phyloP scores from a whole-genome alignment of 495 filamentous ascomycete species.

The Cairneyella variabilis region DNA sequence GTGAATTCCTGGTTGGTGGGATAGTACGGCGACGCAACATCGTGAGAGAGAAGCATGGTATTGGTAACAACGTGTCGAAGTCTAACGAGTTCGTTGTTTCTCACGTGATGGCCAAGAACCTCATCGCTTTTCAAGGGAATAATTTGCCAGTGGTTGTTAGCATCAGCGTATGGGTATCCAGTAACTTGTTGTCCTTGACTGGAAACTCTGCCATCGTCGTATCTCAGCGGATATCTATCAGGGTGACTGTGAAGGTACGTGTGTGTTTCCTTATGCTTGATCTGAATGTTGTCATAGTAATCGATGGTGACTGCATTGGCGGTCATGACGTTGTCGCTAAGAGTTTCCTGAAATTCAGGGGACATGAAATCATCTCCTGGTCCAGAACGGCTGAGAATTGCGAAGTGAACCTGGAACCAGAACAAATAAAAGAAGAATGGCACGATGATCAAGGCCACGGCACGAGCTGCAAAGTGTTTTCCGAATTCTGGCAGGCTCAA shows the following conservation, averaged over 20 bases:
- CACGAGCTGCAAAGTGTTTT: conserved; percentile 86
- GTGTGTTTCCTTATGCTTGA: conserved; percentile 96
- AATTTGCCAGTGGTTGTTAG: conserved; percentile 98
- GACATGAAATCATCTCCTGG: conserved; percentile 99
- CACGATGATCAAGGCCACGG: conserved; percentile 76
- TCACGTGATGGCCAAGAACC: conserved; percentile 57
- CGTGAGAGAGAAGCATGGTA: conserved; percentile 86
- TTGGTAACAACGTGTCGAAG: conserved; percentile 86
- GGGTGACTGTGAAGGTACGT: conserved; percentile 91
- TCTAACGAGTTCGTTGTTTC: conserved; percentile 82
- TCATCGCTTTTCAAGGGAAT: conserved; percentile 61
- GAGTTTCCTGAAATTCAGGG: conserved; percentile 93
- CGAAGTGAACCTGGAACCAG: conserved; percentile 99
- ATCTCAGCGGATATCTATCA: conserved; percentile 85
- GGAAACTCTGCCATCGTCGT: conserved; percentile 95
- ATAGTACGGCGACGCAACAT: conserved; percentile 95
- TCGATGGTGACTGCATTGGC: conserved; percentile 79
- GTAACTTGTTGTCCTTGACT: conserved; percentile 98
- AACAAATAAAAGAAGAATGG: conserved; percentile 98
- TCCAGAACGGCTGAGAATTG: conserved; percentile 81
- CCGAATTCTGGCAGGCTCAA: conserved; percentile 73
- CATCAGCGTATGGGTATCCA: conserved; percentile 96
- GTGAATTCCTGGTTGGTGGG: conserved; percentile 99
- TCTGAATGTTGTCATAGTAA: conserved; percentile 83
- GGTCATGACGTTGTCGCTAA: conserved; percentile 90